These are phyloP conservation scores for Hypoxylon crocopeplum DNA, from an alignment of 495 filamentous ascomycete species.

Conservation along the genomic window DNA sequence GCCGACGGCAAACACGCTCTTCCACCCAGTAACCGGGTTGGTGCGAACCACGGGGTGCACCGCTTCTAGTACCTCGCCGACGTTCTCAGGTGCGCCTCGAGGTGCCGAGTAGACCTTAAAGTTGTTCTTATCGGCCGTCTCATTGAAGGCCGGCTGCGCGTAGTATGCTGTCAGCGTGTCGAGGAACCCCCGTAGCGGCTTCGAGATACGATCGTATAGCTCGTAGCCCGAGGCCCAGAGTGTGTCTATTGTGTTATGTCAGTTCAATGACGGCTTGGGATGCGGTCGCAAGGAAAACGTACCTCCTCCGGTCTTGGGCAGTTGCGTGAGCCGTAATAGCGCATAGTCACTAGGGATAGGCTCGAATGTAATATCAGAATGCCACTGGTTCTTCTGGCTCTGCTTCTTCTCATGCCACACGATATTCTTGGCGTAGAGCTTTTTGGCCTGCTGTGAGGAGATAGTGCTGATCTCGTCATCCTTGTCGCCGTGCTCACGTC, in stretches of 20 bases:
- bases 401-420: constrained; percentile 42
- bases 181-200: constrained; percentile 69
- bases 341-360: constrained; percentile 71
- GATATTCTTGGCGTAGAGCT: constrained; percentile 56
- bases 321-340: constrained; percentile 61
- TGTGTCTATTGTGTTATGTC: constrained; percentile 59
- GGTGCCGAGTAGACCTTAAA: constrained; percentile 61
- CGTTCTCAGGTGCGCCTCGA: constrained; percentile 73
- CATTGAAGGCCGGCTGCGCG: constrained; percentile 65
- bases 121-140: constrained; percentile 59
- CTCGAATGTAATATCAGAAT: constrained; percentile 75
- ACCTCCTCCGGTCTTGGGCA: constrained; percentile 78
- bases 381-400: constrained; percentile 60
- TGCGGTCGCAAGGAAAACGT: constrained; percentile 31
- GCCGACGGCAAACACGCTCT: constrained; percentile 70
- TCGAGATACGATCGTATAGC: constrained; percentile 76
- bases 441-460: constrained; percentile 63
- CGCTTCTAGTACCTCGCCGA: constrained; percentile 66
- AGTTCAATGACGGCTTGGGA: neutral
- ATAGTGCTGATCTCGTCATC: constrained; percentile 81
- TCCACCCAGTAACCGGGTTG: constrained; percentile 86
- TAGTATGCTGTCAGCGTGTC: constrained; percentile 73
- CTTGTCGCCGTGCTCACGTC: constrained; percentile 61
- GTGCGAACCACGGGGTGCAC: constrained; percentile 77
- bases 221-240: constrained; percentile 82